These are phyloP conservation scores for Microthyrium microscopicum DNA, from an alignment of 2,329 filamentous ascomycete species.

Conservation along the genomic window DNA sequence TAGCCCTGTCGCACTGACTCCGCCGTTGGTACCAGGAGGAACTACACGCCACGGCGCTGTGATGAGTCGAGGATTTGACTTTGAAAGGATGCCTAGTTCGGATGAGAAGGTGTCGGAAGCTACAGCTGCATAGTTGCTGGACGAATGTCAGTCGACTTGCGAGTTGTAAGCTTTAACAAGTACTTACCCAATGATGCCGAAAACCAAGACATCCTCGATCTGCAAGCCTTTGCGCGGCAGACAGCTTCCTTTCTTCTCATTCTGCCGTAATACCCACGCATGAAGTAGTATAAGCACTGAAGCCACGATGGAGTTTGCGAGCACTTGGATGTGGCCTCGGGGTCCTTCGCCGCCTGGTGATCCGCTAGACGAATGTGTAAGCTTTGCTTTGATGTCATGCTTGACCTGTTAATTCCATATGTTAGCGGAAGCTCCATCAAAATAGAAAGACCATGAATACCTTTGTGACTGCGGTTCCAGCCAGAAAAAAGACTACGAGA, in stretches of 20 bases:
- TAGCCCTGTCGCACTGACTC: conserved; percentile 62
- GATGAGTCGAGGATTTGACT: conserved; percentile 61
- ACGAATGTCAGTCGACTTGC: background rate
- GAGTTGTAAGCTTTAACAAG: background rate
- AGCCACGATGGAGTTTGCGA: conserved; percentile 74
- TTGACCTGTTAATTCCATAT: conserved; percentile 45
- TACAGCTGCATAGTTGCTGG: conserved; percentile 75
- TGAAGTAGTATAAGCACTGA: conserved; percentile 45
- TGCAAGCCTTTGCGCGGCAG: conserved; percentile 13
- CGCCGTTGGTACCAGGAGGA: conserved; percentile 84
- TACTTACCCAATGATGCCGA: conserved; percentile 31
- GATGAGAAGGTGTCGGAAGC: conserved; percentile 89
- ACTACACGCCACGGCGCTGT: conserved; percentile 68
- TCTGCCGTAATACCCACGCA: conserved; percentile 22
- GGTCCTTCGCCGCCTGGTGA: conserved; percentile 62
- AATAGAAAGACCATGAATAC: conserved; percentile 28
- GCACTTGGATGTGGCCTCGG: conserved; percentile 71
- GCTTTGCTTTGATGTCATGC: conserved; percentile 62
- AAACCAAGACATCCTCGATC: conserved; percentile 23
- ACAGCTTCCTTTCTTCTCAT: conserved; percentile 5
- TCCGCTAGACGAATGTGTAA: conserved; percentile 66
- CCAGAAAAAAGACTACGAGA: conserved; percentile 70
- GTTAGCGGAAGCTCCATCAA: too few relatives aligned
- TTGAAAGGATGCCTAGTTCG: conserved; percentile 81
- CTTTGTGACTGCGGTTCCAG: conserved; percentile 71